phyloP scores from a whole-genome alignment of 306 rosid species.

The Cucumis sativus region DNA sequence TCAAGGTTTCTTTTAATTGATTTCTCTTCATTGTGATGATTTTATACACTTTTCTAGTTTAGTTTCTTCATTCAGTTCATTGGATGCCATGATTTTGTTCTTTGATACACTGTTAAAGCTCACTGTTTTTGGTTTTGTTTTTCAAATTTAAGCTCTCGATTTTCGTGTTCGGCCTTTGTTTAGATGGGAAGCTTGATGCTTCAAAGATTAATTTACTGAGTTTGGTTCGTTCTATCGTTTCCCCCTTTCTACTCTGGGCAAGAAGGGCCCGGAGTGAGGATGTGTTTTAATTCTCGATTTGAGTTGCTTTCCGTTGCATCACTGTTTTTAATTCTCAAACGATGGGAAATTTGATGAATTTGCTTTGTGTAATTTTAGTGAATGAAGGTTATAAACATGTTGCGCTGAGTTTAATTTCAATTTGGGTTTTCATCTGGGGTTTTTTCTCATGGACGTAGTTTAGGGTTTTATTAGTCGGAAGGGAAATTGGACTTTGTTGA shows the following conservation, averaged over 20 bases:
- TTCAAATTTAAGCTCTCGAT: conserved; percentile 6
- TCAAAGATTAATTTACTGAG: conserved; percentile 4
- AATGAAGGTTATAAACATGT: not conserved
- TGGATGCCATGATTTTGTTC: conserved; percentile 31
- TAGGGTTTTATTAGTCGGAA: conserved; percentile 1
- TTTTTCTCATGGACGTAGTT: not conserved
- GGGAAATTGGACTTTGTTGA: not conserved
- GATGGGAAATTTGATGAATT: conserved; percentile 3
- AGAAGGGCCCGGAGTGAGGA: not conserved
- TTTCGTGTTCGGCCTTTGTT: conserved; percentile 7
- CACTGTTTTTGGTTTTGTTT: not conserved
- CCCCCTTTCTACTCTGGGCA: not conserved
- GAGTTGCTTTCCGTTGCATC: conserved; percentile 15
- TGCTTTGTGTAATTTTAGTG: not conserved
- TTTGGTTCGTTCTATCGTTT: not conserved
- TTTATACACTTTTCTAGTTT: not conserved
- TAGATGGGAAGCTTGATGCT: conserved; percentile 8
- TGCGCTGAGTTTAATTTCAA: not conserved
- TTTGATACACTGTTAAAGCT: conserved; percentile 14
- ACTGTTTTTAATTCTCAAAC: not conserved
- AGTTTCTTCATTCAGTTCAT: not conserved
- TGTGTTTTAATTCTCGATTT: conserved; percentile 6
- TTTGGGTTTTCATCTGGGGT: not conserved
- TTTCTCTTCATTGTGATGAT: not conserved
- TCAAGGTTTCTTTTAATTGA: conserved; percentile 35